These are phyloP conservation scores for Narthecium ossifragum DNA, from an alignment of 106 monocot genomes.

Conservation along the genomic window DNA sequence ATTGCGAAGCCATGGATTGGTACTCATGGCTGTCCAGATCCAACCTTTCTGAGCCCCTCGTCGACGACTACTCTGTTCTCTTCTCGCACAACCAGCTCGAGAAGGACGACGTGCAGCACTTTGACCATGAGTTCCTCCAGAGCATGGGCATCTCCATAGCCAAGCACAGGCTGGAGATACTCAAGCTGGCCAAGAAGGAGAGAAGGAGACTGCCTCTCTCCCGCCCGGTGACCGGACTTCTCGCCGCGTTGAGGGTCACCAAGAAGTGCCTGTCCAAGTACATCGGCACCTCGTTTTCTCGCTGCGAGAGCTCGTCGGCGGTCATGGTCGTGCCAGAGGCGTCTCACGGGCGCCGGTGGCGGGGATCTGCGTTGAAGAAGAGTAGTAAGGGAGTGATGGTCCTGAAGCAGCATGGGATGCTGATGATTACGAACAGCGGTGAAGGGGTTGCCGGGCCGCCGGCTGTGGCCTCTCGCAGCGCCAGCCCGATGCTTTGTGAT, in stretches of 20 bases:
- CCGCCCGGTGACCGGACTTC: neutral
- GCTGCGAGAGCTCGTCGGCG: neutral
- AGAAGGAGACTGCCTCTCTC: neutral
- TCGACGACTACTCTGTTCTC: constrained; percentile 8
- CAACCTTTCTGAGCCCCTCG: neutral
- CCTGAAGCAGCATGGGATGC: neutral
- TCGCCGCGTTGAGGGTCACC: neutral
- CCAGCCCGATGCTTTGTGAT: neutral
- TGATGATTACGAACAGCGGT: constrained; percentile 18
- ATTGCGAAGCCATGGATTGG: constrained; percentile 21
- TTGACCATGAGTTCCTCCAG: constrained; percentile 20
- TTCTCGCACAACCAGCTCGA: constrained; percentile 20
- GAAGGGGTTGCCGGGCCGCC: neutral
- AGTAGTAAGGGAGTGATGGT: constrained; percentile 5
- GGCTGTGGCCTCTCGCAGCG: neutral
- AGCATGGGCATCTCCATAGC: constrained; percentile 32
- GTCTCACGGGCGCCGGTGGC: neutral
- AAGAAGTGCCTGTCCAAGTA: constrained; percentile 6
- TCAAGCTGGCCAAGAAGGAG: constrained; percentile 20
- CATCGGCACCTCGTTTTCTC: neutral
- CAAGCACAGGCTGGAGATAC: constrained; percentile 23
- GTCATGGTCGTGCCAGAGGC: neutral
- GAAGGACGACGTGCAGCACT: constrained; percentile 10
- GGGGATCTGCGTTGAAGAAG: constrained; percentile 6
- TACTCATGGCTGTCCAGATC: constrained; percentile 12